Conservation (phyloP, 305 asterid genomes). For the Solanum chacoense region DNA sequence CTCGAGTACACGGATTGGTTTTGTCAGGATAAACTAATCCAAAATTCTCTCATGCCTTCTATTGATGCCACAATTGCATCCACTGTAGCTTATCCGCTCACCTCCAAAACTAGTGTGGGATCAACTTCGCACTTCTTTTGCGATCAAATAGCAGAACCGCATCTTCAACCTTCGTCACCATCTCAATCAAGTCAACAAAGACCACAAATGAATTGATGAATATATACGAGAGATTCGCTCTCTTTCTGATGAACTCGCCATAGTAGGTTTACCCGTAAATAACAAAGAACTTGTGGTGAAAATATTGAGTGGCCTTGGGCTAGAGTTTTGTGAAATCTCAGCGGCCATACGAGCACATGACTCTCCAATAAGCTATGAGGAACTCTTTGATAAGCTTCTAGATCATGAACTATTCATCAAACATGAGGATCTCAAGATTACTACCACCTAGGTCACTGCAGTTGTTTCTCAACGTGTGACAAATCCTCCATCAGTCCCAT, state of each 20-base stretch:
- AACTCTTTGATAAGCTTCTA: background rate
- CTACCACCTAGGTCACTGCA: background rate
- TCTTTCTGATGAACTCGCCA: background rate
- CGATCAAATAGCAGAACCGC: fast-evolving
- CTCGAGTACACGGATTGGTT: background rate
- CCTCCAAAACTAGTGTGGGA: background rate
- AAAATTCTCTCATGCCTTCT: background rate
- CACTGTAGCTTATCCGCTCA: fast-evolving
- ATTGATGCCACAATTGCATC: background rate
- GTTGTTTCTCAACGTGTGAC: background rate
- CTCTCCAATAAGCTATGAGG: background rate
- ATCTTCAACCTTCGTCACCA: background rate
- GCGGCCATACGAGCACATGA: background rate
- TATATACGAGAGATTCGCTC: background rate
- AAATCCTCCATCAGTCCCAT: background rate
- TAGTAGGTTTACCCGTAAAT: fast-evolving
- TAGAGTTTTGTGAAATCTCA: too few relatives aligned
- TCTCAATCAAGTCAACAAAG: background rate
- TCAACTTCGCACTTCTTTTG: background rate
- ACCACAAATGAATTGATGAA: background rate
- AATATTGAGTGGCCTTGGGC: too few relatives aligned
- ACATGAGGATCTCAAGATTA: background rate
- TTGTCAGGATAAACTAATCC: background rate
- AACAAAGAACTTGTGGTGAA: background rate
- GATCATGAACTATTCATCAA: background rate